Conservation (phyloP, 768 basidiomycete genomes). For the Pseudohyphozyma bogoriensis region DNA sequence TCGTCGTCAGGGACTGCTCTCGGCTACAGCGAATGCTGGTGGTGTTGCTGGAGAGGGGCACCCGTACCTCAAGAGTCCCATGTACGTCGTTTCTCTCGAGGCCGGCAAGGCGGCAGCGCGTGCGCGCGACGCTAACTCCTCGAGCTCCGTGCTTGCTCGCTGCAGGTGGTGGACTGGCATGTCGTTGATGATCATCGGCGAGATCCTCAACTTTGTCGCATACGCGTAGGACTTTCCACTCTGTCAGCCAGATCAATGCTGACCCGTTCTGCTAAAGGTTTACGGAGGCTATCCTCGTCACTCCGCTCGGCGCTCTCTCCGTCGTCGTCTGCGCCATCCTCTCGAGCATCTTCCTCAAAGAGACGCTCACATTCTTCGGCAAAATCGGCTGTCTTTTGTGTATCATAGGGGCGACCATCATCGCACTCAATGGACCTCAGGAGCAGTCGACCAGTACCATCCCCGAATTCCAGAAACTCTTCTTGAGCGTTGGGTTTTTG, state of each 20-base stretch:
- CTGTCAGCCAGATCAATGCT: no score
- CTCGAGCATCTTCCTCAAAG: conserved; percentile 79
- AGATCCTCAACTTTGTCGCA: conserved; percentile 37
- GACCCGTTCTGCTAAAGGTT: background rate
- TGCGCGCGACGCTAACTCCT: conserved; percentile 18
- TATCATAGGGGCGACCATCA: conserved; percentile 79
- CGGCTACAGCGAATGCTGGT: conserved; percentile 33
- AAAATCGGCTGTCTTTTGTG: conserved; percentile 90
- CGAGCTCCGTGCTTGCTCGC: background rate
- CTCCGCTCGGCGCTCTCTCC: conserved; percentile 88
- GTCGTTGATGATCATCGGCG: conserved; percentile 68
- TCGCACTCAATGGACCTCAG: conserved; percentile 63
- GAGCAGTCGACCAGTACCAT: conserved; percentile 37
- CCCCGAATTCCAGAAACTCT: conserved; percentile 60
- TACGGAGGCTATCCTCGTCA: conserved; percentile 60
- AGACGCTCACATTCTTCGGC: conserved; percentile 80
- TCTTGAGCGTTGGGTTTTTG: conserved; percentile 74
- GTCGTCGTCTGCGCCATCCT: conserved; percentile 91
- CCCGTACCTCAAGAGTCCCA: conserved; percentile 75
- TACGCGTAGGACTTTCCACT: conserved; percentile 25
- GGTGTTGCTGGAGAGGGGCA: conserved; percentile 67
- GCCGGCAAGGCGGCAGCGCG: background rate
- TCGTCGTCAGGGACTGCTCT: conserved; percentile 27
- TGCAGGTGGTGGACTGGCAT: conserved; percentile 87
- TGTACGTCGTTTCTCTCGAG: conserved; percentile 45